Evolutionary conservation across 345 rosid species (phyloP).

Genomic region (Eucalyptus caleyi): DNA sequence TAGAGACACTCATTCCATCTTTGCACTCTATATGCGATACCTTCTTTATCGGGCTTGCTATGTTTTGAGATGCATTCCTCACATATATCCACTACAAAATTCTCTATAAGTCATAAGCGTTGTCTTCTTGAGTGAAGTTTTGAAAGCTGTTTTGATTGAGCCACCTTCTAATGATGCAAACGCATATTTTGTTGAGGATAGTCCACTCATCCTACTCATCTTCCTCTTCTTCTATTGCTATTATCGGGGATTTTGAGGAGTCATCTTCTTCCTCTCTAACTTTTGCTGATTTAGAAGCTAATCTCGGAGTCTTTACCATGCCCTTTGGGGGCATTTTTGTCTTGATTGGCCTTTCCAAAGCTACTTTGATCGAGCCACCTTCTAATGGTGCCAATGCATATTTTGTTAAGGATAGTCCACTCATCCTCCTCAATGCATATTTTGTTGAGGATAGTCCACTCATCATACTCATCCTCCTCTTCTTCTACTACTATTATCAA

Average conservation of each 20-base stretch:
- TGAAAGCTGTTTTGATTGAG: not conserved
- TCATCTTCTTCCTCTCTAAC: not conserved
- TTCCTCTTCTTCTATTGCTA: not conserved
- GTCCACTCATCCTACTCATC: not conserved
- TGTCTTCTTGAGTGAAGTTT: not conserved
- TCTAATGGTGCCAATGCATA: too few species aligned
- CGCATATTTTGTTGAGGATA: not conserved
- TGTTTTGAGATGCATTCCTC: too few species aligned
- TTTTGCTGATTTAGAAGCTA: not conserved
- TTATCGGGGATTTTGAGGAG: too few species aligned
- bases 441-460: too few species aligned
- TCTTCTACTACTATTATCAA: too few species aligned
- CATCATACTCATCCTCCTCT: too few species aligned
- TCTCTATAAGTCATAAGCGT: not conserved
- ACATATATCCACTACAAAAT: not conserved
- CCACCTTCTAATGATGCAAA: not conserved
- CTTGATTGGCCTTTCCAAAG: not conserved
- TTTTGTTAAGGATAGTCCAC: too few species aligned
- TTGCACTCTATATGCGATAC: too few species aligned
- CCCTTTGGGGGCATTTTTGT: not conserved
- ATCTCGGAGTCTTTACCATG: not conserved
- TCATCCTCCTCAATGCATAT: too few species aligned
- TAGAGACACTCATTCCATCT: too few species aligned
- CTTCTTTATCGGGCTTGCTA: too few species aligned
- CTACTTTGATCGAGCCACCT: too few species aligned